phyloP scores from a whole-genome alignment of 805 yeast genomes.

The Candida wancherniae region DNA sequence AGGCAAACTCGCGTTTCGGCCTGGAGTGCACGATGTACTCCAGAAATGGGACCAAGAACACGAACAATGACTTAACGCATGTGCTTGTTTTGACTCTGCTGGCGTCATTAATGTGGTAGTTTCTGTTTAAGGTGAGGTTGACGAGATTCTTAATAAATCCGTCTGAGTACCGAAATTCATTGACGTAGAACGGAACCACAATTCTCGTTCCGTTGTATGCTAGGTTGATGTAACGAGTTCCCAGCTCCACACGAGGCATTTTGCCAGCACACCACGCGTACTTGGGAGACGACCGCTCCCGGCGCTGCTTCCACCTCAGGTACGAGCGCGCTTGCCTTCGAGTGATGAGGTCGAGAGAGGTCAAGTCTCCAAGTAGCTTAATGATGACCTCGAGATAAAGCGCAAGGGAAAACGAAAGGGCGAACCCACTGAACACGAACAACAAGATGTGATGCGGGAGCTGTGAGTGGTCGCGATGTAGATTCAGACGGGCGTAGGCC shows the following conservation, averaged over 20 bases:
- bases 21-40: slow-evolving; percentile 6
- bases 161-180: slow-evolving; percentile 32
- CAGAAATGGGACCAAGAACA: slow-evolving; percentile 8
- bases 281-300: slow-evolving; percentile 1
- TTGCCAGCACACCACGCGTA: slow-evolving; percentile 8
- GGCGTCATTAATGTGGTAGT: slow-evolving; percentile 4
- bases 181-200: slow-evolving; percentile 30
- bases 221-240: slow-evolving; percentile 42
- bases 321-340: slow-evolving; percentile 27
- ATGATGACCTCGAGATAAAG: slow-evolving; percentile 40
- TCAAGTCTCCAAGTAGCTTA: slow-evolving; percentile 45
- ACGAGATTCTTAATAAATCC: slow-evolving; percentile 35
- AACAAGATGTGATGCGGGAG: slow-evolving; percentile 49
- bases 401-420: slow-evolving; percentile 42
- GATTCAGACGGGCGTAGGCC: slow-evolving; percentile 19
- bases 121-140: slow-evolving; percentile 23
- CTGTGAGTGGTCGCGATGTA: slow-evolving; percentile 19
- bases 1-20: not conserved
- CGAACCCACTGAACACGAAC: slow-evolving; percentile 40
- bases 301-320: slow-evolving; percentile 19
- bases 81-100: not conserved
- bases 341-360: slow-evolving; percentile 57
- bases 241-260: slow-evolving; percentile 26
- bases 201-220: slow-evolving; percentile 27
- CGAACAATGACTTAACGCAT: slow-evolving; percentile 3